Percentiles rank a stretch among this genome's conserved stretches.
Conservation (phyloP, 2,329 filamentous ascomycete genomes). For the Penicillium sp. region DNA sequence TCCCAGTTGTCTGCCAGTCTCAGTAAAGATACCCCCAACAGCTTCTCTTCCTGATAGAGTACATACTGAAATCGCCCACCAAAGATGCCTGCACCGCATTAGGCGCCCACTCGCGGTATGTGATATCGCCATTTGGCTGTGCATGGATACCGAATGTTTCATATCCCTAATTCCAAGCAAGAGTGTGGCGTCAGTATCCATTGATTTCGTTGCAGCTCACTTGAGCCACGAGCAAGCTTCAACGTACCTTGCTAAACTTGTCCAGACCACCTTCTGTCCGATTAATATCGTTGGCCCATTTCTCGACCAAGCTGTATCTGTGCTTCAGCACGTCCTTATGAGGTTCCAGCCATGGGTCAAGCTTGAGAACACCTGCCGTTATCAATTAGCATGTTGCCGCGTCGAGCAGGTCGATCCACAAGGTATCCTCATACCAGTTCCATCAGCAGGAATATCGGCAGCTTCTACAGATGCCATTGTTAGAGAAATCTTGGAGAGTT, state of each 20-base stretch:
- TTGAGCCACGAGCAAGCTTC: background rate
- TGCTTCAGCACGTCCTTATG: conserved; percentile 75
- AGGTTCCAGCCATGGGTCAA: conserved; percentile 87
- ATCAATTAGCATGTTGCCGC: background rate
- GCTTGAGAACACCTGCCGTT: conserved; percentile 70
- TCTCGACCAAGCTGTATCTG: conserved; percentile 74
- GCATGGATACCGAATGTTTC: conserved; percentile 87
- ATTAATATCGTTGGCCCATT: conserved; percentile 84
- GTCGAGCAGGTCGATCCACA: background rate
- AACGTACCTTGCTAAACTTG: conserved; percentile 77
- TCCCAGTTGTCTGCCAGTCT: conserved; percentile 74
- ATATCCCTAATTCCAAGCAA: conserved; percentile 62
- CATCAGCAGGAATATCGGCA: conserved; percentile 16
- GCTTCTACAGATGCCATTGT: conserved; percentile 21
- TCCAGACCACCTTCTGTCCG: conserved; percentile 84
- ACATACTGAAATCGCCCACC: conserved; percentile 89
- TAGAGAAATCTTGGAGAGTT: conserved; percentile 1
- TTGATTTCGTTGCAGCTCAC: background rate
- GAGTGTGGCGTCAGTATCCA: background rate
- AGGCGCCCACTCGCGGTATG: conserved; percentile 94
- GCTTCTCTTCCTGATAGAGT: background rate
- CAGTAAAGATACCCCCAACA: conserved; percentile 22
- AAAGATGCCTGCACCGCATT: conserved; percentile 82
- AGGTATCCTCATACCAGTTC: conserved; percentile 16
- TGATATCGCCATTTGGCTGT: conserved; percentile 76